phyloP scores from a whole-genome alignment of 345 rosid species.

The Punica granatum region DNA sequence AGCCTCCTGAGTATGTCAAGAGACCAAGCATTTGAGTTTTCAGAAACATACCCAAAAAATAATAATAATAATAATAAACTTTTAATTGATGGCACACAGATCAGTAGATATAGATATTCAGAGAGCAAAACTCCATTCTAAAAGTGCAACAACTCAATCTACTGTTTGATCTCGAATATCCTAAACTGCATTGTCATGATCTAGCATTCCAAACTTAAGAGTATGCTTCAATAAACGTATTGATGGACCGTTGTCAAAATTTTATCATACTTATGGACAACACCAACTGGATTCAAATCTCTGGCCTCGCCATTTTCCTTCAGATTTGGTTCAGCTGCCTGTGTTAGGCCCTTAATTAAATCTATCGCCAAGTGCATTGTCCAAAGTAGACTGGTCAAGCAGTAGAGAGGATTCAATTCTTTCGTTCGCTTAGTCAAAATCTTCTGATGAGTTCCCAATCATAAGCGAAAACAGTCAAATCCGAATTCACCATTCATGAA shows the following conservation, averaged over 20 bases:
- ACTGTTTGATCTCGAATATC: neutral
- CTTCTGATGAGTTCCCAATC: neutral
- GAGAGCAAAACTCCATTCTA: neutral
- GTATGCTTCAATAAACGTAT: neutral
- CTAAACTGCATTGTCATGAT: neutral
- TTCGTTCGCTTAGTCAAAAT: neutral
- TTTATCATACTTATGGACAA: too few species aligned
- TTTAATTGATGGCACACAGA: too few species aligned
- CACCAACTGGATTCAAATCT: neutral
- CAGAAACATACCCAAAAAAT: too few species aligned
- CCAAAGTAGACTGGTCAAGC: too few species aligned
- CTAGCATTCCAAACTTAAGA: neutral
- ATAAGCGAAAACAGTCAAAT: neutral
- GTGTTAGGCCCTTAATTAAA: neutral
- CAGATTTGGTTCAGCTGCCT: neutral
- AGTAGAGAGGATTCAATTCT: neutral
- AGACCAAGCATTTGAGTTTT: neutral
- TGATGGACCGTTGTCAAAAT: too few species aligned
- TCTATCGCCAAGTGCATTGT: neutral
- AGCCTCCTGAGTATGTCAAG: slow-evolving; percentile 26
- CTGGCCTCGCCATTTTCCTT: too few species aligned
- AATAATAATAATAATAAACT: neutral
- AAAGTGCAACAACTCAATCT: neutral
- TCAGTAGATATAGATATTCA: too few species aligned
- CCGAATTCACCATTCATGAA: neutral